Conservation (phyloP, 2,329 filamentous ascomycete genomes). For the Xylaria polymorpha region DNA sequence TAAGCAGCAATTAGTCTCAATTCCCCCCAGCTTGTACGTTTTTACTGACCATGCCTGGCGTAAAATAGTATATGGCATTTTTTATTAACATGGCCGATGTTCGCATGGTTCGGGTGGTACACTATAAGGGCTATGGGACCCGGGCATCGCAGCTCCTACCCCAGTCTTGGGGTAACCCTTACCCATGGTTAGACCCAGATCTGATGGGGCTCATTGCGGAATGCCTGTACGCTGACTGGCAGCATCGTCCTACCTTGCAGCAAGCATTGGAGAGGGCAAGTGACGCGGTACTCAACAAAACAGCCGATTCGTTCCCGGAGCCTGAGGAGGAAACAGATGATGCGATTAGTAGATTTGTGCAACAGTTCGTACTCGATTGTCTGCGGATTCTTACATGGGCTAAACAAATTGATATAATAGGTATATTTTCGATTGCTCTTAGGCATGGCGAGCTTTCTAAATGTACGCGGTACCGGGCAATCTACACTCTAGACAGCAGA, state of each 20-base stretch:
- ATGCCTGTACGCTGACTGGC: constrained; percentile 16
- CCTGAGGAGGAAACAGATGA: constrained; percentile 21
- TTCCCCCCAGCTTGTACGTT: not conserved
- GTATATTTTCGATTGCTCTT: constrained; percentile 15
- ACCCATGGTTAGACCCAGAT: constrained; percentile 20
- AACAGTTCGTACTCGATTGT: constrained; percentile 3
- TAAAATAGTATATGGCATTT: constrained; percentile 12
- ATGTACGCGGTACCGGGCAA: too few species aligned
- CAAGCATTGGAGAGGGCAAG: constrained; percentile 7
- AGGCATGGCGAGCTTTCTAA: not conserved
- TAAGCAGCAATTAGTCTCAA: not conserved
- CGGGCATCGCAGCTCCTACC: constrained; percentile 3
- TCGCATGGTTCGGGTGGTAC: not conserved
- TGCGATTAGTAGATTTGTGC: constrained; percentile 19
- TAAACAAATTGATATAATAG: constrained; percentile 2
- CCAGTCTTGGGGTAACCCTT: constrained; percentile 8
- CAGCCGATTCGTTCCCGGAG: constrained; percentile 2
- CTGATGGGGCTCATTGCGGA: constrained; percentile 20
- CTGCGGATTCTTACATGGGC: not conserved
- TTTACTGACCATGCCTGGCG: not conserved
- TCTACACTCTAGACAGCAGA: not conserved
- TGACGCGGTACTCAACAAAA: constrained; percentile 25
- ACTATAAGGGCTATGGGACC: constrained; percentile 7
- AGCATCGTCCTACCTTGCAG: constrained; percentile 11
- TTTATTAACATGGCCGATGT: constrained; percentile 24